A percentile compares a stretch with the other conserved stretches of the same genome.
Conservation (phyloP, 805 yeast genomes). For the Candida nonsorbophila region DNA sequence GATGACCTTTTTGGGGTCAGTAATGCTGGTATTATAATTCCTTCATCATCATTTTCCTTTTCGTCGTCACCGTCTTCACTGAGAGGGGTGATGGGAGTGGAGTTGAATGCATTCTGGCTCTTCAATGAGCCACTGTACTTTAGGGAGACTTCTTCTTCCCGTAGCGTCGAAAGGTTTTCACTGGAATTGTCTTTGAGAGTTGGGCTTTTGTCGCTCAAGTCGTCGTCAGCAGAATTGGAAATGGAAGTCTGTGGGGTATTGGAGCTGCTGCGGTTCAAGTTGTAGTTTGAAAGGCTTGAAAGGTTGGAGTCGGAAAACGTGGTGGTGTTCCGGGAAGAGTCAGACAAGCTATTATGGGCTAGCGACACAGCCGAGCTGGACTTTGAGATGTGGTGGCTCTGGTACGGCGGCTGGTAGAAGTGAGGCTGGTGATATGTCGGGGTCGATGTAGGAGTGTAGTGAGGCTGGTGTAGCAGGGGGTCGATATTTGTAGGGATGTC, state of each 20-base stretch:
- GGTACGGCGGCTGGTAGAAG: not conserved
- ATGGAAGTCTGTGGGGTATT: constrained; percentile 11
- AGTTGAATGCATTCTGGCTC: not conserved
- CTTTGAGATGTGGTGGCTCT: not conserved
- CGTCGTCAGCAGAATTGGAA: constrained; percentile 4
- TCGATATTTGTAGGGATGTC: no score
- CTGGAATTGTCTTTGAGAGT: constrained; percentile 3
- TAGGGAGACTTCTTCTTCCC: not conserved
- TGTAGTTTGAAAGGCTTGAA: constrained; percentile 3
- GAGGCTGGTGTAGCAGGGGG: no score
- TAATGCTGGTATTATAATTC: not conserved
- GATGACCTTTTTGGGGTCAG: not conserved
- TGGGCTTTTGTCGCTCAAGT: constrained; percentile 2
- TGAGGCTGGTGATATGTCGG: constrained; percentile 1
- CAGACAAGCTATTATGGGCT: not conserved
- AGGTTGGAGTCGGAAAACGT: constrained; percentile 8
- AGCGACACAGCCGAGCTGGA: not conserved
- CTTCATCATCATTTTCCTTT: not conserved
- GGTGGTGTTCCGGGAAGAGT: constrained; percentile 4
- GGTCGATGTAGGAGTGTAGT: no score
- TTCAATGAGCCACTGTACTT: no score
- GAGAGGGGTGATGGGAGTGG: no score
- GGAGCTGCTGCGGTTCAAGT: constrained; percentile 9
- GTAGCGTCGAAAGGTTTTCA: constrained; percentile 1
- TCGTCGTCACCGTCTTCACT: not conserved